These are phyloP conservation scores for Gymnopilus junonius DNA, from an alignment of 768 basidiomycete species.

Conservation along the genomic window DNA sequence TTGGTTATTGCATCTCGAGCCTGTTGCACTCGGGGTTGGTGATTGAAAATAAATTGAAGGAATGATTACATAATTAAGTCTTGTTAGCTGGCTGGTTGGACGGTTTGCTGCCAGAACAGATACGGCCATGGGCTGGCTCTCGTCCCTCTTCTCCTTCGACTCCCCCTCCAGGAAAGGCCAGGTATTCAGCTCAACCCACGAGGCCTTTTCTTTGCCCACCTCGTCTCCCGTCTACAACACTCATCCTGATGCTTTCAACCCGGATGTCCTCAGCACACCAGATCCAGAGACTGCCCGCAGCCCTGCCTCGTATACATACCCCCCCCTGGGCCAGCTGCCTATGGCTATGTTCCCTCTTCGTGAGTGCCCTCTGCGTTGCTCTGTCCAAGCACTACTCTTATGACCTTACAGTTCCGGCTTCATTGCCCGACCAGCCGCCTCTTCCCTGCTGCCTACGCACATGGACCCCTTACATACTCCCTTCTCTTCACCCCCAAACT, in stretches of 20 bases:
- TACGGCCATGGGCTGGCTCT: conserved; percentile 71
- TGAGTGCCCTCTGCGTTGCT: conserved; percentile 37
- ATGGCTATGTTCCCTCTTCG: conserved; percentile 66
- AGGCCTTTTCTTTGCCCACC: conserved; percentile 86
- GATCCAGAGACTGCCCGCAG: conserved; percentile 50
- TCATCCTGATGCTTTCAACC: conserved; percentile 64
- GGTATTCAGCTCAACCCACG: conserved; percentile 78
- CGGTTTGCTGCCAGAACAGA: neutral
- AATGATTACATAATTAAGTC: neutral
- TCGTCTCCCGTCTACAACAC: conserved; percentile 61
- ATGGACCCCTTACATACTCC: conserved; percentile 53
- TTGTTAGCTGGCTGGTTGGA: no score
- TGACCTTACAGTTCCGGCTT: conserved; percentile 42
- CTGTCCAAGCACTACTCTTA: conserved; percentile 8
- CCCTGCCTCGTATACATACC: conserved; percentile 71
- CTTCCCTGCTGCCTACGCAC: conserved; percentile 72
- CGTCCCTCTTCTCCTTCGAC: conserved; percentile 63
- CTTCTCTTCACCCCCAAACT: conserved; percentile 46
- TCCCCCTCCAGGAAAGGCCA: conserved; percentile 53
- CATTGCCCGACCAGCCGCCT: conserved; percentile 48
- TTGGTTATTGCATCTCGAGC: no score
- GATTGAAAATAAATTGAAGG: conserved; percentile 2
- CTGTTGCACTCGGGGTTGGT: no score
- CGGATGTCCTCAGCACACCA: conserved; percentile 54
- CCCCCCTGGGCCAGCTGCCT: conserved; percentile 65